Evolutionary conservation across 2,329 filamentous ascomycete genomes (phyloP).

Genomic region (Macroventuria anomochaeta): DNA sequence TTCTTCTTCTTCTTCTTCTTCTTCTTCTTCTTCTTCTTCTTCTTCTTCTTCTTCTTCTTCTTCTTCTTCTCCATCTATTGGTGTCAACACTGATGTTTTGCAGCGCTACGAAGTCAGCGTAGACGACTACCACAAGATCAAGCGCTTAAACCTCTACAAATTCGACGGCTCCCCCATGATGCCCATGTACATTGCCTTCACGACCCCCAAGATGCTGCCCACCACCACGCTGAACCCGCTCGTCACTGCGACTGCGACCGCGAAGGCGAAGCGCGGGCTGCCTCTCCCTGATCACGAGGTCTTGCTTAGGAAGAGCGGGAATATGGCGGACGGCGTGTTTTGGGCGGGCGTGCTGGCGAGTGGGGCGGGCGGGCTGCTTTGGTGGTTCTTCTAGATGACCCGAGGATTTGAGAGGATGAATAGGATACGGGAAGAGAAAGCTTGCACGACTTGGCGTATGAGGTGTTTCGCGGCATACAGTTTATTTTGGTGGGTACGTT

Average conservation of each 20-base stretch:
- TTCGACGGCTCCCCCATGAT: conserved; percentile 70
- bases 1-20: too few species aligned
- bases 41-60: too few species aligned
- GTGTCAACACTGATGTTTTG: too few species aligned
- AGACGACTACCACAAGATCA: conserved; percentile 67
- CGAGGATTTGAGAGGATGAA: neutral
- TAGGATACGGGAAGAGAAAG: neutral
- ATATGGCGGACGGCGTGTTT: conserved; percentile 55
- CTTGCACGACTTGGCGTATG: too few species aligned
- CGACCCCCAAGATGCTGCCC: conserved; percentile 72
- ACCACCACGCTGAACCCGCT: conserved; percentile 69
- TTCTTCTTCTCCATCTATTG: too few species aligned
- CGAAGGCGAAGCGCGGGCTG: conserved; percentile 48
- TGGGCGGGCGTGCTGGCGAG: conserved; percentile 59
- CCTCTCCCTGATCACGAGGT: conserved; percentile 53
- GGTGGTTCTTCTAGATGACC: conserved; percentile 51
- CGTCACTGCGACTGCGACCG: conserved; percentile 43
- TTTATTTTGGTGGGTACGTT: too few species aligned
- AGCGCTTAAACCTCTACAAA: conserved; percentile 68
- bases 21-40: too few species aligned
- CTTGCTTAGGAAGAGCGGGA: conserved; percentile 43
- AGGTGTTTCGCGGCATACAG: too few species aligned
- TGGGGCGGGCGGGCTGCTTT: conserved; percentile 56
- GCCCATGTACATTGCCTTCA: conserved; percentile 70
- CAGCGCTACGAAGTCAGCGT: conserved; percentile 56